A percentile compares a stretch with the other conserved stretches of the same genome.
These are phyloP conservation scores for Mantamonas sphyraenae DNA, from an alignment of 78 protist species.

Conservation along the genomic window DNA sequence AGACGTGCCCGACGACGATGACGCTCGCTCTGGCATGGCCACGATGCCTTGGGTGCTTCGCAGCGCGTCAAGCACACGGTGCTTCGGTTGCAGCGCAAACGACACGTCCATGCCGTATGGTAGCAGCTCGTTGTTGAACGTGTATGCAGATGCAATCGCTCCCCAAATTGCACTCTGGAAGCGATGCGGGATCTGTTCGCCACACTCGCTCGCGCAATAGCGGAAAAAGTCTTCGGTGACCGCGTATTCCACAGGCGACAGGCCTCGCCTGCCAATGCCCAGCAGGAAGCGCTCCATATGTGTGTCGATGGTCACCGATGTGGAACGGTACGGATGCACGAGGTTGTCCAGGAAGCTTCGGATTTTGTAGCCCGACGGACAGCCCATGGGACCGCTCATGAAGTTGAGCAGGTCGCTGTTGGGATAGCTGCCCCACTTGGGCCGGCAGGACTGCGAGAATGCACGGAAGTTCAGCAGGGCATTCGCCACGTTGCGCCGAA, in stretches of 20 bases:
- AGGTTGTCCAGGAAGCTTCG: slow-evolving; percentile 11
- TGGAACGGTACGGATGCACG: background rate
- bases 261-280: slow-evolving; percentile 6
- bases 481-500: slow-evolving; percentile 9
- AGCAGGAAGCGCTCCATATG: slow-evolving; percentile 16
- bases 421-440: slow-evolving; percentile 23
- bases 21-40: no score
- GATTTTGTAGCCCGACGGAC: slow-evolving; percentile 4
- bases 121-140: no score
- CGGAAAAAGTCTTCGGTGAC: no score
- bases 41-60: no score
- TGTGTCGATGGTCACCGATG: slow-evolving; percentile 26
- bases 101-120: no score
- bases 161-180: no score
- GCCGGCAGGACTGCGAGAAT: slow-evolving; percentile 13
- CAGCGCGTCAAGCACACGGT: no score
- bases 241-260: slow-evolving; percentile 9
- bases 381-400: slow-evolving; percentile 13
- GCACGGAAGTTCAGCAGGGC: slow-evolving; percentile 24
- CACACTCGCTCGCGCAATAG: no score
- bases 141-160: no score
- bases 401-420: slow-evolving; percentile 17
- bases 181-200: no score
- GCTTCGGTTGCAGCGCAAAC: no score
- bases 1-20: no score